Conservation (phyloP, 106 monocot genomes). For the Xerophyta viscosa region DNA sequence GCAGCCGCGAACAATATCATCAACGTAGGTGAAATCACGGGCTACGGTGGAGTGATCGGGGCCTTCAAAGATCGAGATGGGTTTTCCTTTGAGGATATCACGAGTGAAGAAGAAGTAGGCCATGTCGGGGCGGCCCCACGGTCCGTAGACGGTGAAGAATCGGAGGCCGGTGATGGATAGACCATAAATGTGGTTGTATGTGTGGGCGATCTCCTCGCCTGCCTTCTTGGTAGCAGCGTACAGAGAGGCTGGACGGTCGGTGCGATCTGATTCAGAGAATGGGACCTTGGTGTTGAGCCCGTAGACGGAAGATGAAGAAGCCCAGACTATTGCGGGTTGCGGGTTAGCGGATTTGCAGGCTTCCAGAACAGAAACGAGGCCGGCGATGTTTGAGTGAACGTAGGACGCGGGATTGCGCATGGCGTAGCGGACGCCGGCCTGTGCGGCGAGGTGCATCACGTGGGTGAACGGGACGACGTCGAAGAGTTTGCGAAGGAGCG, state of each 20-base stretch:
- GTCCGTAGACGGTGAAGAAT: constrained; percentile 41
- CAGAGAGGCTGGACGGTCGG: constrained; percentile 12
- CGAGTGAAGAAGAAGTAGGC: constrained; percentile 39
- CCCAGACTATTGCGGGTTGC: constrained; percentile 44
- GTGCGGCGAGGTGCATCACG: constrained; percentile 37
- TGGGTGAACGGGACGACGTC: constrained; percentile 49
- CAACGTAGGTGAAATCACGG: constrained; percentile 20
- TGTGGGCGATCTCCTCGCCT: constrained; percentile 30
- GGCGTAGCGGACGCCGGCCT: constrained; percentile 43
- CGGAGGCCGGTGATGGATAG: constrained; percentile 36
- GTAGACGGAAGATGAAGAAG: constrained; percentile 38
- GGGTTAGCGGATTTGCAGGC: constrained; percentile 24
- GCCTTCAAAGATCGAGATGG: constrained; percentile 12
- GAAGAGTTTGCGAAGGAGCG: constrained; percentile 36
- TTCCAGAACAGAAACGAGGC: constrained; percentile 35
- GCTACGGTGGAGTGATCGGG: constrained; percentile 16
- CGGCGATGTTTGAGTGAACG: constrained; percentile 38
- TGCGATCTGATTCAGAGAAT: constrained; percentile 16
- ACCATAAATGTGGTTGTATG: constrained; percentile 40
- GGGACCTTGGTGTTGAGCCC: constrained; percentile 24
- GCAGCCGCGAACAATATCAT: constrained; percentile 13
- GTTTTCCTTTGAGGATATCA: constrained; percentile 9
- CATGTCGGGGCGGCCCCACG: constrained; percentile 42
- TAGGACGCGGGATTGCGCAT: constrained; percentile 31
- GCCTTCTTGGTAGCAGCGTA: constrained; percentile 35